Conservation (phyloP, 2,329 filamentous ascomycete genomes). For the Penicillium sp. region DNA sequence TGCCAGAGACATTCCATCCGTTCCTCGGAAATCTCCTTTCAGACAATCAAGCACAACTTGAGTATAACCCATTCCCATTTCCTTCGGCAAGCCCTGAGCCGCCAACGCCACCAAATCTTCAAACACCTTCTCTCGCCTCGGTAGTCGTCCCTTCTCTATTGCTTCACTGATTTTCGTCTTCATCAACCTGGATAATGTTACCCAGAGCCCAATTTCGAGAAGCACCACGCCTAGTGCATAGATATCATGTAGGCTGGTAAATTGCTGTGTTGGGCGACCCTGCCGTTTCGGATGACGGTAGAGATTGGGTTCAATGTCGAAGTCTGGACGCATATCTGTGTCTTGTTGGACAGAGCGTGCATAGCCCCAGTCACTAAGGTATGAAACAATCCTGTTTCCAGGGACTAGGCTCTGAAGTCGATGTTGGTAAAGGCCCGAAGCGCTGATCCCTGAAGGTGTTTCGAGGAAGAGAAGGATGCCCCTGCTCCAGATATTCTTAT, state of each 20-base stretch:
- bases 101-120: conserved; percentile 25
- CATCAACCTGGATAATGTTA: conserved; percentile 33
- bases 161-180: conserved; percentile 28
- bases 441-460: conserved; percentile 7
- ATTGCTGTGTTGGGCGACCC: conserved; percentile 32
- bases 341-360: conserved; percentile 28
- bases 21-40: conserved; percentile 23
- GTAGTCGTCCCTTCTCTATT: conserved; percentile 24
- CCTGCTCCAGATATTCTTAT: conserved; percentile 37
- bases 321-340: conserved; percentile 26
- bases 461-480: conserved; percentile 32
- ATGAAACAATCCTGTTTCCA: conserved; percentile 21
- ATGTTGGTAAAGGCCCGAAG: conserved; percentile 8
- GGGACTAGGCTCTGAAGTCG: neutral
- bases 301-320: conserved; percentile 10
- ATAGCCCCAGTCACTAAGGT: conserved; percentile 33
- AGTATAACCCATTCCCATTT: conserved; percentile 32
- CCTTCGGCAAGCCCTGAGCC: conserved; percentile 23
- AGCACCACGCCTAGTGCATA: conserved; percentile 45
- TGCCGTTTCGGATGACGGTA: conserved; percentile 38
- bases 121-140: conserved; percentile 24
- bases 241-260: conserved; percentile 40
- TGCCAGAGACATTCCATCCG: conserved; percentile 26
- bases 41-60: conserved; percentile 29
- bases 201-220: conserved; percentile 37